Conservation (phyloP, 768 basidiomycete genomes). For the Rhodotorula kratochvilovae region DNA sequence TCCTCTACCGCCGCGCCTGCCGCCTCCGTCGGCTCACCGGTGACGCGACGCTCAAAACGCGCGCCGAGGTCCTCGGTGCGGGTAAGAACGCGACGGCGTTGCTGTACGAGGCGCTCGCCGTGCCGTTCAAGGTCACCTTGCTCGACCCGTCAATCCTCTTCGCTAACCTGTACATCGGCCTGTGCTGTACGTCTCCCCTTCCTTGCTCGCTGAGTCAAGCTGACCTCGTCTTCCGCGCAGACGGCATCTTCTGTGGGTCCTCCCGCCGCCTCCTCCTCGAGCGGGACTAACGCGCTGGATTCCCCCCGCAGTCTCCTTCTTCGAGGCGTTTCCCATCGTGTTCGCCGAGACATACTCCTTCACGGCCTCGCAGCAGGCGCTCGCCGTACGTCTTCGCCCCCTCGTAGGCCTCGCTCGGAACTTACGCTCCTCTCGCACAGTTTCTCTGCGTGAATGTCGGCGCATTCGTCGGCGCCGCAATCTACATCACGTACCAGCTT, state of each 20-base stretch:
- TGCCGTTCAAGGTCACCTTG: constrained; percentile 29
- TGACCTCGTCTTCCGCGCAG: background rate
- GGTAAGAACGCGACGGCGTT: background rate
- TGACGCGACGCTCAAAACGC: constrained; percentile 42
- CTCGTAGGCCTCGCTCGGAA: background rate
- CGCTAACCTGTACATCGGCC: constrained; percentile 27
- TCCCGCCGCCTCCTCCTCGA: too few relatives aligned
- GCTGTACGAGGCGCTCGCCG: constrained; percentile 18
- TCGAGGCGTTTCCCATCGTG: constrained; percentile 20
- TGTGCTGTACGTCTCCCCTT: constrained; percentile 7
- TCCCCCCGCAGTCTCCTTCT: too few relatives aligned
- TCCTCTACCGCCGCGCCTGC: constrained; percentile 46
- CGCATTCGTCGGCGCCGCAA: background rate
- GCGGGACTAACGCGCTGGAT: too few relatives aligned
- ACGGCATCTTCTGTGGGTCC: background rate
- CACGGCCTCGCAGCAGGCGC: background rate
- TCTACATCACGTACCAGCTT: constrained; percentile 31
- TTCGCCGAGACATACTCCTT: constrained; percentile 17
- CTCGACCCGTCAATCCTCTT: constrained; percentile 35
- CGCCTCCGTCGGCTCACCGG: constrained; percentile 47
- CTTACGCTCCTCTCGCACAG: background rate
- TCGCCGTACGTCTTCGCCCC: background rate
- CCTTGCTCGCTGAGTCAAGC: background rate
- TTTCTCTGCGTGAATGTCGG: constrained; percentile 20
- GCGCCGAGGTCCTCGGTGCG: background rate